Conservation (phyloP, 768 basidiomycete genomes). For the Termitomyces heimii region DNA sequence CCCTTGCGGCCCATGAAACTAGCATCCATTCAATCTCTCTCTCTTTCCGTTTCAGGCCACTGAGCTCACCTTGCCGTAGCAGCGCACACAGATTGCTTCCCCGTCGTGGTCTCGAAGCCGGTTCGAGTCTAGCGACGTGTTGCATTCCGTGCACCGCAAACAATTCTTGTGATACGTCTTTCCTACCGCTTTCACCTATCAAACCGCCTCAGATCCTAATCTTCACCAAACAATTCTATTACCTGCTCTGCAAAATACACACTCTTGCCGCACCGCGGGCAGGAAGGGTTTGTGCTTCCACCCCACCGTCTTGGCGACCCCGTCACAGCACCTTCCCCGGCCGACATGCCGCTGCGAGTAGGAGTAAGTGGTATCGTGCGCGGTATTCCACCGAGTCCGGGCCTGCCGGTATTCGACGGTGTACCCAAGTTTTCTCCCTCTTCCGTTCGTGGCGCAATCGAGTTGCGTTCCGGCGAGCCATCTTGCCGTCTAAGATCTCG, state of each 20-base stretch:
- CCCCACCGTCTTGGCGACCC: conserved; percentile 44
- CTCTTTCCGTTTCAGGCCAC: not conserved
- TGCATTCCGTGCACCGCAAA: conserved; percentile 71
- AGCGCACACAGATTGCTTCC: conserved; percentile 61
- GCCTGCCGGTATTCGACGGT: conserved; percentile 42
- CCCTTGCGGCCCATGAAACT: conserved; percentile 73
- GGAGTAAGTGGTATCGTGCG: conserved; percentile 49
- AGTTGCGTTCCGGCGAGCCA: no score
- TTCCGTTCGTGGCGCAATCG: conserved; percentile 3
- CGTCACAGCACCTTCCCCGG: no score
- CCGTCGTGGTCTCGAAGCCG: conserved; percentile 74
- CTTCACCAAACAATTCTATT: conserved; percentile 3
- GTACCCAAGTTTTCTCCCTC: no score
- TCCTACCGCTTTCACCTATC: conserved; percentile 74
- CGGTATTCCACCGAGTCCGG: conserved; percentile 39
- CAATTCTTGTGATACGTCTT: conserved; percentile 79
- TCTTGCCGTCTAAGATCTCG: conserved; percentile 65
- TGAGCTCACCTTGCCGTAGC: conserved; percentile 57
- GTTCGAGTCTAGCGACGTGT: conserved; percentile 62
- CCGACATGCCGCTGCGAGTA: conserved; percentile 24
- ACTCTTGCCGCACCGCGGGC: conserved; percentile 64
- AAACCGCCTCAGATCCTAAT: conserved; percentile 1
- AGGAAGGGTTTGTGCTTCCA: conserved; percentile 44
- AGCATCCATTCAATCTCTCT: not conserved
- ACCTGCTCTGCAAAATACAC: conserved; percentile 89